Evolutionary conservation across 2,329 filamentous ascomycete species (phyloP), one percentile per base, ranked within the genome.

Genomic region (Aureobasidium leucospermi): DNA sequence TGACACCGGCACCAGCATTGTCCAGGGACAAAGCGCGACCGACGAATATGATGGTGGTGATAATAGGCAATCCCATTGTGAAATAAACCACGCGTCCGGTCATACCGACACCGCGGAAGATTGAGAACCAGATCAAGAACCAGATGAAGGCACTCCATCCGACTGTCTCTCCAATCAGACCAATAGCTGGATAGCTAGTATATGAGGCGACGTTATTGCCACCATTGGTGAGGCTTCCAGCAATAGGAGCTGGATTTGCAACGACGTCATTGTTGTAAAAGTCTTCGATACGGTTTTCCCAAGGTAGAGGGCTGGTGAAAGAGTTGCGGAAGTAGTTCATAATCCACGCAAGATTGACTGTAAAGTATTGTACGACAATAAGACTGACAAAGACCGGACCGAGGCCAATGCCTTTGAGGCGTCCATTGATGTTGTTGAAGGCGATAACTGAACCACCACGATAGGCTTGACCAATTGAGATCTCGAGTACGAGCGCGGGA

Each of bases 51-150:
- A 84, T 75, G 2, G 79, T 83, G 13, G 80, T 79, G 60, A 81
- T 71, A 52, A 84, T 82, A 0, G 82, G 81, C 5, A 84, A 67
- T 1, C 80, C 81, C 81, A 84, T 84, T n/a, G 81, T 84, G 68
- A 81, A 82, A 70, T 84, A 84, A 5, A 83, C 81, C 9, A 83
- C 82, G 6, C 81, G 76, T 1, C 81, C 81, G 1, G 81, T 84
- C 61, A 82, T 67, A 0, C 81, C 80, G 19, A 84, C 80, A 6
- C 83, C 79, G 38, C 80, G 78, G 68, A 84, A 82, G 64, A 85
- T 83, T 63, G 78, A 82, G 42, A 84, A 64, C 79, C 81, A 84
- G 64, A 84, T 77, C 1, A 84, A 68, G 66, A 85, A 81, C 80
- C 81, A 83, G 60, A 81, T 78, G 64, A 85, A 84, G 16, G 76